These are phyloP conservation scores for Ambrosia artemisiifolia DNA, from an alignment of 129 eudicot genomes.

Conservation along the genomic window DNA sequence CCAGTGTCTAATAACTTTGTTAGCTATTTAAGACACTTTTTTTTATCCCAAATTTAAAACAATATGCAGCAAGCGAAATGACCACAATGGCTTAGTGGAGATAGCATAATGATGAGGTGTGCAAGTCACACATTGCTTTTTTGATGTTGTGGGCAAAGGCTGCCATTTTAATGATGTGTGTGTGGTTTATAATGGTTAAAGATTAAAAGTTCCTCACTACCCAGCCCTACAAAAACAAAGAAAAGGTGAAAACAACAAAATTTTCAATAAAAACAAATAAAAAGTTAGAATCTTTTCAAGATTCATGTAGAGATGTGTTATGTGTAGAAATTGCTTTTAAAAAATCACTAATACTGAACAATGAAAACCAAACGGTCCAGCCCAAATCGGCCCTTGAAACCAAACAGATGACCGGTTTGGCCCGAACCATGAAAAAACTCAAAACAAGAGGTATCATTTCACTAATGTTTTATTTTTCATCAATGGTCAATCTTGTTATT, in stretches of 20 bases:
- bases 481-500: conserved; percentile 21
- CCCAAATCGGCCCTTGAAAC: not conserved
- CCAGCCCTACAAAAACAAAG: conserved; percentile 18
- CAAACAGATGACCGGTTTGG: not conserved
- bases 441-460: not conserved
- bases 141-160: conserved; percentile 27
- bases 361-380: not conserved
- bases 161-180: conserved; percentile 21
- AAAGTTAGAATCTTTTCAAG: conserved; percentile 12
- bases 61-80: conserved; percentile 1
- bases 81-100: conserved; percentile 18
- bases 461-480: conserved; percentile 12
- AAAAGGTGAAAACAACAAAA: conserved; percentile 14
- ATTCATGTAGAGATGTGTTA: not conserved
- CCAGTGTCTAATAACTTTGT: too few relatives aligned
- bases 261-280: not conserved
- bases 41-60: not conserved
- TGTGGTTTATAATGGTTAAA: conserved; percentile 14
- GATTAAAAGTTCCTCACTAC: conserved; percentile 5
- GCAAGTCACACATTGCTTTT: conserved; percentile 18
- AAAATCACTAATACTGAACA: not conserved
- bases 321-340: not conserved
- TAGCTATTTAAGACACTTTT: too few relatives aligned
- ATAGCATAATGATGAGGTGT: conserved; percentile 13
- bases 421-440: not conserved